Base-by-base conservation (phyloP, 2,329 filamentous ascomycete species). In the Sphaceloma murrayae region DNA sequence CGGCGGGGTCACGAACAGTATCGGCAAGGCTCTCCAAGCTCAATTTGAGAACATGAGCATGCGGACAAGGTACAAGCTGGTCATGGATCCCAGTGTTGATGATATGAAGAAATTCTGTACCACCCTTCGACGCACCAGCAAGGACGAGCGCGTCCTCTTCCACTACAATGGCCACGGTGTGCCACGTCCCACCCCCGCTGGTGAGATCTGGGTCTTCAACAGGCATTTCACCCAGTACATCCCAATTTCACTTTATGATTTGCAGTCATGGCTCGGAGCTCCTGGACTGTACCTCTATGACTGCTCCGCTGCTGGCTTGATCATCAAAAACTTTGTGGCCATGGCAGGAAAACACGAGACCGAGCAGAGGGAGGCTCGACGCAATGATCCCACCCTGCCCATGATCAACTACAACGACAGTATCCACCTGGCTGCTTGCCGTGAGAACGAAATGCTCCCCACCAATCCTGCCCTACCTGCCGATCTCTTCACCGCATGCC, bases 201-300 rank as follows among this genome's bases (percentile, higher is more conserved):
- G 91, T 10, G 91, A 98, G 62, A 94, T 98, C 14, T 98, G 91
- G 91, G 93, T 96, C 4, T 98, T 98, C 63, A 98, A 98, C 65
- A 89, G 91, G 55, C 96, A 86, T 53, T 98, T 95, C 61, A 98
- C 91, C 0, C 91, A 98, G 64, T 98, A 98, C 60, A 98, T 98
- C 31, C 91, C 91, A 0, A 85, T 98, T 32, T 94, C 89, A 1
- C 69, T 98, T 6, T 95, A 94, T 57, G 91, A 98, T 59, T 67
- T 98, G 33, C 89, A 96, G 63, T 82, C 85, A 47, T 98, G 91
- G 91, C 77, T 98, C 5, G 87, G 89, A 50, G 89, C 88, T 0
- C 91, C 91, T 0, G 94, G 88, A 48, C 80, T 98, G 32, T 98
- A 93, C 58, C 91, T 98, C 24, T 98, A 93, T 74, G 91, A 98